These are phyloP conservation scores for Fusarium sulawesiense DNA, from an alignment of 2,329 filamentous ascomycete species.

Conservation along the genomic window DNA sequence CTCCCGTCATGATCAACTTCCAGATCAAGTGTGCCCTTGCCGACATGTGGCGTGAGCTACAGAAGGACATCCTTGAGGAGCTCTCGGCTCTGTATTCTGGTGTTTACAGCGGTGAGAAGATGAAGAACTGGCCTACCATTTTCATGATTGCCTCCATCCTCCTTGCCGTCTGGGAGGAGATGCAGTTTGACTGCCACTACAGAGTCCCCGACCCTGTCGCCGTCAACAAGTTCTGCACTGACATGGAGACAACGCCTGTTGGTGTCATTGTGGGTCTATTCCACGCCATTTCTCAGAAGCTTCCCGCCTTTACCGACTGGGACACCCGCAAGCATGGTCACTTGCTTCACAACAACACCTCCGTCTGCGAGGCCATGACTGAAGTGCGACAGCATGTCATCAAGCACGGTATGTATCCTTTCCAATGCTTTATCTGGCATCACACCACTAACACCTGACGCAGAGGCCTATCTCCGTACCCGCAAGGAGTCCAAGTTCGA, in stretches of 20 bases:
- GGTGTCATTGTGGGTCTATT: conserved; percentile 97
- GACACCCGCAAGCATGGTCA: conserved; percentile 92
- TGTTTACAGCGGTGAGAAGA: conserved; percentile 95
- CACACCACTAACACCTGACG: conserved; percentile 37
- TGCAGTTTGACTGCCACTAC: conserved; percentile 99
- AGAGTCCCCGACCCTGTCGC: conserved; percentile 84
- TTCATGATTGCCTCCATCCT: conserved; percentile 97
- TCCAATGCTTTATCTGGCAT: not conserved
- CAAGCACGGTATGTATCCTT: conserved; percentile 84
- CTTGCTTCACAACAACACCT: conserved; percentile 87
- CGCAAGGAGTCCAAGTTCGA: conserved; percentile 87
- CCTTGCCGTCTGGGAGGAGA: conserved; percentile 96
- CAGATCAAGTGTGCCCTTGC: conserved; percentile 98
- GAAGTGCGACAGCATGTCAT: conserved; percentile 93
- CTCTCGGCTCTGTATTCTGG: conserved; percentile 94
- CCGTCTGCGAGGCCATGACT: conserved; percentile 95
- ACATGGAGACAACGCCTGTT: conserved; percentile 96
- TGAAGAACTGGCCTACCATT: conserved; percentile 99
- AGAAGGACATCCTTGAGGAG: conserved; percentile 96
- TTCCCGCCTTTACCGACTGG: conserved; percentile 93
- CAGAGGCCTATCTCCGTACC: conserved; percentile 87
- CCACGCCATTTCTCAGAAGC: conserved; percentile 97
- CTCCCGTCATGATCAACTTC: conserved; percentile 99
- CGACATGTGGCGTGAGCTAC: conserved; percentile 97
- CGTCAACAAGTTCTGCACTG: conserved; percentile 93